Evolutionary conservation across 768 basidiomycete species (phyloP), one percentile per base, ranked within the genome.

Genomic region (Pisolithus microcarpus): DNA sequence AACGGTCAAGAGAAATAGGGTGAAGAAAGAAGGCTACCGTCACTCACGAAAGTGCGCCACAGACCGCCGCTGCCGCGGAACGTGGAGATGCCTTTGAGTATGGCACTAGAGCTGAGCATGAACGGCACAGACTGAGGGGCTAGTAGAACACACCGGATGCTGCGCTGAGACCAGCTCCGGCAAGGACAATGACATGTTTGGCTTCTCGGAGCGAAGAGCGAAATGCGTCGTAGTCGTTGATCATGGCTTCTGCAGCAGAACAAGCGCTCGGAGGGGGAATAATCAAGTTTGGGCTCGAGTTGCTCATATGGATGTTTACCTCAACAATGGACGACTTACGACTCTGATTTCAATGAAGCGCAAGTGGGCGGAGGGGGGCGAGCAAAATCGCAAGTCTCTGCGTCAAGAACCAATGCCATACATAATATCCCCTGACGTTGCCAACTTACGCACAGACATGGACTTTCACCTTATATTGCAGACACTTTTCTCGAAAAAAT

Each of bases 101-200:
- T 24, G 23, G 5, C 50, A 28, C 51, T 52, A 46, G 54, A 50
- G 34, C 18, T 16, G n/a, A 9, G n/a, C n/a, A 11, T 23, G 39
- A 40, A 40, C 39, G 10, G 3, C 39, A 6, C 21, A 40, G 1
- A 39, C 16, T 5, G 10, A 19, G n/a, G n/a, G n/a, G 43, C 16
- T 18, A 15, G 10, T 42, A 39, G 48, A 9, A 49, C 64, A 31
- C 49, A 80, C 81, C 80, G 40, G 82, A 83, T 21, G 77, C 80
- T 48, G 80, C 81, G 21, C 81, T 83, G n/a, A 84, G 69, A 3
- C 82, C 82, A 28, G 82, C 82, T 6, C 82, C 82, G 18, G 74
- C 72, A 1, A 77, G 60, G 10, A 70, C 72, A 7, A 76, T 62
- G 46, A 75, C 68, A 46, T 66, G 61, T 52, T 71, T 73, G 16